Conservation (phyloP, 75 land plant genomes). For the Pseudotsuga menziesii region DNA sequence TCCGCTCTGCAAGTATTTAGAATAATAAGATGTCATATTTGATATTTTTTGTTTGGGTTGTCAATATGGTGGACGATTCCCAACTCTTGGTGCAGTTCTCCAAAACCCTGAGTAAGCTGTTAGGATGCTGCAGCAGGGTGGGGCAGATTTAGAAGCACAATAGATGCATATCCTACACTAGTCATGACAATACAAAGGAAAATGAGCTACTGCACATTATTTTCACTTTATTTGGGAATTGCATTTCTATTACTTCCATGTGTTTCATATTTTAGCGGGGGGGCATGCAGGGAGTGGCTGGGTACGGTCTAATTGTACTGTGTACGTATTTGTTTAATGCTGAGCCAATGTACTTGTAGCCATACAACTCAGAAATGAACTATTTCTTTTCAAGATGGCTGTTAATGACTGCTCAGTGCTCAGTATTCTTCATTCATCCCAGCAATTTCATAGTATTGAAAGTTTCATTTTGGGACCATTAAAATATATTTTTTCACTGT, state of each 20-base stretch:
- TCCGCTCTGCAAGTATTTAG: neutral
- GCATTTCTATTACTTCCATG: neutral
- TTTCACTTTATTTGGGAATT: neutral
- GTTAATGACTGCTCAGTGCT: neutral
- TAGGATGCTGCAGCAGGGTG: neutral
- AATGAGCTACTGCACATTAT: neutral
- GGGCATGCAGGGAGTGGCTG: neutral
- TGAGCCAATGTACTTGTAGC: neutral
- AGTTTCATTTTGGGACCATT: neutral
- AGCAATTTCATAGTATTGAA: neutral
- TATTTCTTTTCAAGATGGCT: neutral
- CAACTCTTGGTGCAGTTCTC: neutral
- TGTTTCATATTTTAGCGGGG: neutral
- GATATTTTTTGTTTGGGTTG: neutral
- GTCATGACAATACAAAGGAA: neutral
- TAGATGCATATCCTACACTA: neutral
- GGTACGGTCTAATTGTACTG: neutral
- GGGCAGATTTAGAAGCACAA: neutral
- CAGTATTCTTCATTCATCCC: neutral
- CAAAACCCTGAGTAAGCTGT: neutral
- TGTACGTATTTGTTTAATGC: neutral
- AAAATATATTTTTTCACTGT: neutral
- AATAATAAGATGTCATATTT: neutral
- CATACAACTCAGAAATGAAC: neutral
- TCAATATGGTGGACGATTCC: neutral